Conservation (phyloP, 768 basidiomycete species). For the Suillus plorans region DNA sequence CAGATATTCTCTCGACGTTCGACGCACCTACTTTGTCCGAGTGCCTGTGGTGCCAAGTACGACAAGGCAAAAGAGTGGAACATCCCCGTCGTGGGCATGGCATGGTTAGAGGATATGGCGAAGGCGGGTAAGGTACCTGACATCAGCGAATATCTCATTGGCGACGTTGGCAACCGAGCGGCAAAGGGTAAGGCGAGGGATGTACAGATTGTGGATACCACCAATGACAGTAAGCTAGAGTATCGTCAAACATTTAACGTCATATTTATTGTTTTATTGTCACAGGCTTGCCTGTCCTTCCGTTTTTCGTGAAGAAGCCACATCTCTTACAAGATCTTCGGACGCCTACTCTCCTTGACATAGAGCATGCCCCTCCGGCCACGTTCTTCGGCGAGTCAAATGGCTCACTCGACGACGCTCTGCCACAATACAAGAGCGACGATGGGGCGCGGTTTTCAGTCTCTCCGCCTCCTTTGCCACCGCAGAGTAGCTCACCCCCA, state of each 20-base stretch:
- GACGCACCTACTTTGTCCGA: conserved; percentile 82
- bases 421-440: conserved; percentile 12
- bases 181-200: conserved; percentile 33
- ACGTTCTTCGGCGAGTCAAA: conserved; percentile 35
- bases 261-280: conserved; percentile 7
- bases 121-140: conserved; percentile 47
- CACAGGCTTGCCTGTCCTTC: conserved; percentile 6
- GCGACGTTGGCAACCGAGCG: conserved; percentile 4
- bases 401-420: conserved; percentile 26
- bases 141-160: conserved; percentile 34
- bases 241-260: not conserved
- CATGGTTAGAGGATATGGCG: conserved; percentile 68
- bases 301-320: conserved; percentile 21
- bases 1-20: conserved; percentile 62
- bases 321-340: conserved; percentile 22
- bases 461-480: conserved; percentile 22
- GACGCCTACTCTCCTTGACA: conserved; percentile 6
- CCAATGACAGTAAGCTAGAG: conserved; percentile 34
- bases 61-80: conserved; percentile 80
- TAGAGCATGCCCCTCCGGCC: not conserved
- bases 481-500: conserved; percentile 30
- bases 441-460: conserved; percentile 12
- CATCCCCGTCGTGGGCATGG: conserved; percentile 66
- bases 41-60: conserved; percentile 68
- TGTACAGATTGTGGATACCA: conserved; percentile 35